Conservation (phyloP, 768 basidiomycete species). For the Xerocomellus amylosporus region DNA sequence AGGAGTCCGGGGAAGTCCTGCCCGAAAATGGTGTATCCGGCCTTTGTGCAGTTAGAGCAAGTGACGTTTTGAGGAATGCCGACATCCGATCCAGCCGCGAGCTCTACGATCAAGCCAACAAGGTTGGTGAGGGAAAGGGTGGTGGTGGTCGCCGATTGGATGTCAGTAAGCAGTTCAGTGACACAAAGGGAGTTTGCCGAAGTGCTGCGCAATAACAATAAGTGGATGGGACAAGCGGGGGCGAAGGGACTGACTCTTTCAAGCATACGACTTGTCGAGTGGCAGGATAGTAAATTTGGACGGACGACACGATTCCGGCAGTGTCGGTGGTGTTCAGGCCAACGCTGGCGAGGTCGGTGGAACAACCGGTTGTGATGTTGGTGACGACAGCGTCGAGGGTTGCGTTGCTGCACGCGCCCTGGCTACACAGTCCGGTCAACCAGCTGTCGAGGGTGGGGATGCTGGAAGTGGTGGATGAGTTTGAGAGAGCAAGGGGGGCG, state of each 20-base stretch:
- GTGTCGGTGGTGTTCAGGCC: conserved; percentile 20
- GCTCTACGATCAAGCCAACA: conserved; percentile 7
- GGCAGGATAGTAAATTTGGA: conserved; percentile 57
- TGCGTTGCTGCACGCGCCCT: conserved; percentile 53
- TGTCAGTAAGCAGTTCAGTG: conserved; percentile 52
- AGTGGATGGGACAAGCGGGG: not conserved
- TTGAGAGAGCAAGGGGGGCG: conserved; percentile 24
- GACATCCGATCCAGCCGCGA: conserved; percentile 3
- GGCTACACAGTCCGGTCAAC: conserved; percentile 55
- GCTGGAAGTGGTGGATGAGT: conserved; percentile 32
- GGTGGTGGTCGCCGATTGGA: conserved; percentile 39
- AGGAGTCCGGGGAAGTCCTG: conserved; percentile 37
- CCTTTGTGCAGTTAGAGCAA: conserved; percentile 56
- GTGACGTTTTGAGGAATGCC: conserved; percentile 37
- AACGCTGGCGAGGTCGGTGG: conserved; percentile 34
- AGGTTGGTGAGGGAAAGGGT: conserved; percentile 23
- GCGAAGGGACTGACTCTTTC: conserved; percentile 51
- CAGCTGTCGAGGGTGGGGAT: conserved; percentile 52
- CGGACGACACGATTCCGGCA: conserved; percentile 32
- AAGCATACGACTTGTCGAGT: conserved; percentile 57
- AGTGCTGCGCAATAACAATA: conserved; percentile 26
- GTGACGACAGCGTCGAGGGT: conserved; percentile 54
- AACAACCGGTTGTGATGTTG: conserved; percentile 54
- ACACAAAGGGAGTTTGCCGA: conserved; percentile 48
- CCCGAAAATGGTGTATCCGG: conserved; percentile 43